A percentile compares a stretch with the other conserved stretches of the same genome.
Evolutionary conservation across 2,329 filamentous ascomycete genomes (phyloP).

Genomic region (Pseudogymnoascus sp.): DNA sequence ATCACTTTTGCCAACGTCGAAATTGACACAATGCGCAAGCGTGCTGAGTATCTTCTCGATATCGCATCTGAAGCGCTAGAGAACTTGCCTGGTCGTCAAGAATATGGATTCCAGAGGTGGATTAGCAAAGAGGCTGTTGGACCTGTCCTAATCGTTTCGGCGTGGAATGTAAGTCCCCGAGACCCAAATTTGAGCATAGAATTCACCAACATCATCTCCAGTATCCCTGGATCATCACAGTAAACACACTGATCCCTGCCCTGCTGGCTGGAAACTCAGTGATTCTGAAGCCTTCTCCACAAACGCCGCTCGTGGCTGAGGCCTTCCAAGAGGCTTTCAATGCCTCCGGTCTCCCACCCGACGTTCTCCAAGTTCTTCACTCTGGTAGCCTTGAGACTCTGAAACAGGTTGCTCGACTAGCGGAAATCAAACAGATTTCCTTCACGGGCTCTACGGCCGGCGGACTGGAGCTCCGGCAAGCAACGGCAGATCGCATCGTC

Average conservation of each 20-base stretch:
- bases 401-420: slow-evolving; percentile 68
- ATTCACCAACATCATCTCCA: background rate
- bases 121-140: slow-evolving; percentile 29
- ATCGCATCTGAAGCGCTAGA: slow-evolving; percentile 71
- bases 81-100: slow-evolving; percentile 53
- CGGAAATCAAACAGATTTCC: slow-evolving; percentile 56
- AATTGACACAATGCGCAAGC: slow-evolving; percentile 42
- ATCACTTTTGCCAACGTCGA: slow-evolving; percentile 21
- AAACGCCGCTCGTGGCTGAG: slow-evolving; percentile 66
- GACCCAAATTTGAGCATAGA: background rate
- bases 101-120: background rate
- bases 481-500: slow-evolving; percentile 43
- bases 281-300: slow-evolving; percentile 45
- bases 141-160: slow-evolving; percentile 48
- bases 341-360: slow-evolving; percentile 60
- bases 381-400: slow-evolving; percentile 70
- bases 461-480: slow-evolving; percentile 39
- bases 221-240: slow-evolving; percentile 90
- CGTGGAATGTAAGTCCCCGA: slow-evolving; percentile 48
- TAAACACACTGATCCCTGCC: slow-evolving; percentile 63
- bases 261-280: slow-evolving; percentile 48
- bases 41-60: slow-evolving; percentile 43
- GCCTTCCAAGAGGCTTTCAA: slow-evolving; percentile 68
- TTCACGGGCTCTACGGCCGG: slow-evolving; percentile 49
- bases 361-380: slow-evolving; percentile 57